These are phyloP conservation scores for Calonectria honghensis DNA, from an alignment of 2,329 filamentous ascomycete genomes.

Conservation along the genomic window DNA sequence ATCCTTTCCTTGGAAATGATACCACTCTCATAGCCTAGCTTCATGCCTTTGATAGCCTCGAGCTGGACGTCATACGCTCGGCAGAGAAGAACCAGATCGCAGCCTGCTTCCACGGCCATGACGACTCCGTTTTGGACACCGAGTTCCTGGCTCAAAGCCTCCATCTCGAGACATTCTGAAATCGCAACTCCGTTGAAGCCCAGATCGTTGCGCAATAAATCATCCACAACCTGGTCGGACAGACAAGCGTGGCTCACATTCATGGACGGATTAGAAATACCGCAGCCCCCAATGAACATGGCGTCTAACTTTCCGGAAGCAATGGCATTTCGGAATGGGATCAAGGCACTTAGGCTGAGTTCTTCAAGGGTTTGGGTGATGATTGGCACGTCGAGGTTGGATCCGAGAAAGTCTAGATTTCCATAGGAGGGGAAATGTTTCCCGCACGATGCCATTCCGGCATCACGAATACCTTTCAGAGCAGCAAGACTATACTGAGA, in stretches of 20 bases:
- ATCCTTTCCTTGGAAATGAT: slow-evolving; percentile 90
- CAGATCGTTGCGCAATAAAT: slow-evolving; percentile 89
- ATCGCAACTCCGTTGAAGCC: slow-evolving; percentile 95
- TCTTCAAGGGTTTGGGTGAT: slow-evolving; percentile 97
- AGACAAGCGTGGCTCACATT: slow-evolving; percentile 97
- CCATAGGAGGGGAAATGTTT: slow-evolving; percentile 99
- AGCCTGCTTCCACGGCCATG: slow-evolving; percentile 97
- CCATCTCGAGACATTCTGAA: slow-evolving; percentile 97
- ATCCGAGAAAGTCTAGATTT: slow-evolving; percentile 94
- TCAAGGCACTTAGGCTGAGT: slow-evolving; percentile 90
- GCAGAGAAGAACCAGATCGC: slow-evolving; percentile 92
- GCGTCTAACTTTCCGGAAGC: slow-evolving; percentile 87
- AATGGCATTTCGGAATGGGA: slow-evolving; percentile 94
- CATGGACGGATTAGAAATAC: slow-evolving; percentile 92
- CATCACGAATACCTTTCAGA: slow-evolving; percentile 94
- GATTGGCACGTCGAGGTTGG: slow-evolving; percentile 92
- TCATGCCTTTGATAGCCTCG: slow-evolving; percentile 92
- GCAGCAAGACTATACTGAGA: slow-evolving; percentile 93
- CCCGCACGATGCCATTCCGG: slow-evolving; percentile 90
- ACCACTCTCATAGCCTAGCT: slow-evolving; percentile 91
- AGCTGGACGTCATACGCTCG: slow-evolving; percentile 91
- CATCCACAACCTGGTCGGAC: slow-evolving; percentile 94
- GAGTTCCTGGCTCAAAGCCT: slow-evolving; percentile 94
- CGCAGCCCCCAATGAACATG: slow-evolving; percentile 97
- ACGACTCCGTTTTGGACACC: slow-evolving; percentile 98